Base-by-base conservation (phyloP, 2,329 filamentous ascomycete genomes). In the Fusarium coicis region DNA sequence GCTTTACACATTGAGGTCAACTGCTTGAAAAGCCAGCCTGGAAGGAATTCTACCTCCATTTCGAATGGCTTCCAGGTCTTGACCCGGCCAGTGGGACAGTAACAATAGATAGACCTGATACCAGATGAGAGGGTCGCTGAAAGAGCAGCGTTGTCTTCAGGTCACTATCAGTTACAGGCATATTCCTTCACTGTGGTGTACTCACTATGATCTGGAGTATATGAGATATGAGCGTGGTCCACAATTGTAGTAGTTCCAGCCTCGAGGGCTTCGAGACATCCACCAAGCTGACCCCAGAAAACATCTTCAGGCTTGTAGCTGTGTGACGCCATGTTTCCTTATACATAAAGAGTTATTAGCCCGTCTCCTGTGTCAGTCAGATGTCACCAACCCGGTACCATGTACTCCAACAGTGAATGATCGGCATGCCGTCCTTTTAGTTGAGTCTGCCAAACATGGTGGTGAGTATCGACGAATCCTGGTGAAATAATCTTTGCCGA, bases 401-500 rank as follows among this genome's bases (percentile, higher is more conserved):
- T 63, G 18, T 68, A 68, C 26, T 68, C 55, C 1, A 68, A 2
- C 4, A 68, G 8, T 0, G 36, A 49, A 10, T 68, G 65, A 14
- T 68, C 37, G 0, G 63, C 47, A 3, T 68, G 63, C 9, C 65
- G 37, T 4, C 65, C 65, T 10, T 68, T 68, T 3, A 63, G 19
- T 10, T 68, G 63, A 2, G 65, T 68, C 39, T 68, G 65, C 65
- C 65, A 68, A 10, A 68, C 55, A 54, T 68, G 65, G 14, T 68
- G 65, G 6, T 68, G 65, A 28, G 65, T 68, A 10, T 68, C 65
- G 2, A 68, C 32, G 30, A 68, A 68, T 3, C 63, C 63, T 0
- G 65, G 65, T 0, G 65, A 49, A 4, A 68, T 40, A 1, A 68
- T 40, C 11, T 68, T 68, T 7, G 21, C 19, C 0, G 63, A 50